Conservation (phyloP, 2,329 filamentous ascomycete species). For the Colletotrichum coccodes region DNA sequence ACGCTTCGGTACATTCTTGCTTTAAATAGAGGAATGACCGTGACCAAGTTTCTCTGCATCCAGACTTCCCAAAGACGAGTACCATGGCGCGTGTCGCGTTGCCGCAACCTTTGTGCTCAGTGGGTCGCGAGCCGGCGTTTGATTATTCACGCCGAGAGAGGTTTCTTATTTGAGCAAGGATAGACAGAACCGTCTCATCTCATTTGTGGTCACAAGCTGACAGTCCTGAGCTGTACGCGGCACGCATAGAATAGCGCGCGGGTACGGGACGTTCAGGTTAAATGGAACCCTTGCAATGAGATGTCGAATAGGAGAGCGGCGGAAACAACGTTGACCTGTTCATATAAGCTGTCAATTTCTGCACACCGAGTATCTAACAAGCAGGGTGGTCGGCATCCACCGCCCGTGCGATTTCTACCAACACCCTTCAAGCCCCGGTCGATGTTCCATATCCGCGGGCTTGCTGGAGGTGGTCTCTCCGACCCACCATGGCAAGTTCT, state of each 20-base stretch:
- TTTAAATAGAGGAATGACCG: too few relatives aligned
- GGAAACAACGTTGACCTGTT: neutral
- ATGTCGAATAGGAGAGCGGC: neutral
- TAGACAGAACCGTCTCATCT: too few relatives aligned
- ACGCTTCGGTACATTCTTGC: too few relatives aligned
- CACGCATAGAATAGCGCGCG: too few relatives aligned
- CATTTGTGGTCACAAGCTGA: too few relatives aligned
- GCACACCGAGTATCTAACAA: conserved; percentile 6
- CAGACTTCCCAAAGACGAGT: too few relatives aligned
- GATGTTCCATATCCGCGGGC: conserved; percentile 7
- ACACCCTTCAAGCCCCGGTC: neutral
- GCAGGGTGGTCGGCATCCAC: conserved; percentile 5
- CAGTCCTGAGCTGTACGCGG: too few relatives aligned
- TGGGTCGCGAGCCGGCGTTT: neutral
- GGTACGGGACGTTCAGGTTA: too few relatives aligned
- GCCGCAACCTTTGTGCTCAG: neutral
- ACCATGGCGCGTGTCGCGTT: neutral
- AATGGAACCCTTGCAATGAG: too few relatives aligned
- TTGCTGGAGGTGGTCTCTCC: neutral
- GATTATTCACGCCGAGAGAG: too few relatives aligned
- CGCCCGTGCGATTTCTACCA: conserved; percentile 15
- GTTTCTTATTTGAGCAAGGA: too few relatives aligned
- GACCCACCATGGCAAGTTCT: neutral
- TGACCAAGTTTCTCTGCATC: too few relatives aligned
- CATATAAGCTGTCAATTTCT: neutral